phyloP scores from a whole-genome alignment of 495 filamentous ascomycete species.

The Penicillium pancosmium region DNA sequence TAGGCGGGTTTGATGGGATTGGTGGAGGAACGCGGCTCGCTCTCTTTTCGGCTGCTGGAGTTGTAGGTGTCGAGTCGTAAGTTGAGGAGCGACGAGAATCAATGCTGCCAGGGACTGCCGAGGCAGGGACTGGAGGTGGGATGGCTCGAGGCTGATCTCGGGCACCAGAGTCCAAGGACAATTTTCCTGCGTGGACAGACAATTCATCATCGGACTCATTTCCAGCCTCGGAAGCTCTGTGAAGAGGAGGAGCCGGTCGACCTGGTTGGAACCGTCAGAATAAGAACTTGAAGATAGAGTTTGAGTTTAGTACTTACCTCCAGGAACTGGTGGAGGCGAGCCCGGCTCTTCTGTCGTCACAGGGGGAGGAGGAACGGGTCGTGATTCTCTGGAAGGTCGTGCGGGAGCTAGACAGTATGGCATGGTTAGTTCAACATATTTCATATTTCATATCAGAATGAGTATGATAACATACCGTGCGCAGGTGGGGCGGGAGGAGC shows the following conservation, averaged over 20 bases:
- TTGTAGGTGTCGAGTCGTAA: slow-evolving; percentile 50
- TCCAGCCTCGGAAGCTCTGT: slow-evolving; percentile 64
- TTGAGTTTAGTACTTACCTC: slow-evolving; percentile 56
- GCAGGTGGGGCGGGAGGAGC: slow-evolving; percentile 47
- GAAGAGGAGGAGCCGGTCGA: slow-evolving; percentile 57
- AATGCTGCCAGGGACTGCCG: slow-evolving; percentile 51
- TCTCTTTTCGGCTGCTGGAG: slow-evolving; percentile 46
- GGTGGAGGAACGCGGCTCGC: slow-evolving; percentile 56
- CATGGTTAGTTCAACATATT: neutral
- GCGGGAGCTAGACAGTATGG: slow-evolving; percentile 35
- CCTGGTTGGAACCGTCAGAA: slow-evolving; percentile 48
- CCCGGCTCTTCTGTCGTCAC: slow-evolving; percentile 64
- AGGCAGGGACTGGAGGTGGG: slow-evolving; percentile 47
- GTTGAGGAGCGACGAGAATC: slow-evolving; percentile 45
- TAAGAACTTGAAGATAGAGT: slow-evolving; percentile 17
- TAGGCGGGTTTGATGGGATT: slow-evolving; percentile 49
- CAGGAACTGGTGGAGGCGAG: slow-evolving; percentile 69
- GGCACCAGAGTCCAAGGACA: slow-evolving; percentile 40
- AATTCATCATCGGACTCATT: slow-evolving; percentile 95
- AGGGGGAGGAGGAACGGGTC: slow-evolving; percentile 51
- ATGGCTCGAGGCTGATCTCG: slow-evolving; percentile 35
- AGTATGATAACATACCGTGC: slow-evolving; percentile 48
- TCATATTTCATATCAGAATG: neutral
- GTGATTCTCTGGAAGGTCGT: slow-evolving; percentile 35
- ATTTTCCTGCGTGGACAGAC: slow-evolving; percentile 61